Conservation (phyloP, 148 eudicot genomes). For the Beta vulgaris region DNA sequence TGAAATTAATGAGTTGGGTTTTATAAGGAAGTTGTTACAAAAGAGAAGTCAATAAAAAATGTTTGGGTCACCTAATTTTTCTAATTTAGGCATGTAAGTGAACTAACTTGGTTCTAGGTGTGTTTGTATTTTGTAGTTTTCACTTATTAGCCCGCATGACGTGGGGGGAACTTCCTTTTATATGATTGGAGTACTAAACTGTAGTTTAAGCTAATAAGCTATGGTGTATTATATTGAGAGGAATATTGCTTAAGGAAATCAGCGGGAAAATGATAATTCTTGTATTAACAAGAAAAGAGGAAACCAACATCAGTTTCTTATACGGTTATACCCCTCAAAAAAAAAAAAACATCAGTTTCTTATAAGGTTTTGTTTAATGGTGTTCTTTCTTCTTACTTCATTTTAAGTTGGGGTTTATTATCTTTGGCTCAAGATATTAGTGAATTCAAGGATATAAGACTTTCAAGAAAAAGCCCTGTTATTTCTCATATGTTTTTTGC, state of each 20-base stretch:
- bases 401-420: no score
- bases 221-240: not conserved
- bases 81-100: slow-evolving; percentile 27
- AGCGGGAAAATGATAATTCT: not conserved
- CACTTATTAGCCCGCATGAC: slow-evolving; percentile 1
- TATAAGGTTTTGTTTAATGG: no score
- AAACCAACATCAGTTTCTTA: no score
- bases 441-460: no score
- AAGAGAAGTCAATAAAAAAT: slow-evolving; percentile 15
- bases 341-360: no score
- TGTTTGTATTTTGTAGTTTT: not conserved
- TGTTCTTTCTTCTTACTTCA: no score
- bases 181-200: not conserved
- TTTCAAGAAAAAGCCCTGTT: no score
- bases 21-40: slow-evolving; percentile 20
- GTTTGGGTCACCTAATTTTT: slow-evolving; percentile 25
- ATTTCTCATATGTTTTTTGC: no score
- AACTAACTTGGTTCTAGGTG: slow-evolving; percentile 20
- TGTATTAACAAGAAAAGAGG: no score
- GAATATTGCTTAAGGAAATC: not conserved
- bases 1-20: not conserved
- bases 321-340: no score
- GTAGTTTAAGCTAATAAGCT: not conserved
- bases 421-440: no score
- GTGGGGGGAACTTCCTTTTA: not conserved